Conservation (phyloP, 2,329 filamentous ascomycete species). For the Rhynchosporium secalis region DNA sequence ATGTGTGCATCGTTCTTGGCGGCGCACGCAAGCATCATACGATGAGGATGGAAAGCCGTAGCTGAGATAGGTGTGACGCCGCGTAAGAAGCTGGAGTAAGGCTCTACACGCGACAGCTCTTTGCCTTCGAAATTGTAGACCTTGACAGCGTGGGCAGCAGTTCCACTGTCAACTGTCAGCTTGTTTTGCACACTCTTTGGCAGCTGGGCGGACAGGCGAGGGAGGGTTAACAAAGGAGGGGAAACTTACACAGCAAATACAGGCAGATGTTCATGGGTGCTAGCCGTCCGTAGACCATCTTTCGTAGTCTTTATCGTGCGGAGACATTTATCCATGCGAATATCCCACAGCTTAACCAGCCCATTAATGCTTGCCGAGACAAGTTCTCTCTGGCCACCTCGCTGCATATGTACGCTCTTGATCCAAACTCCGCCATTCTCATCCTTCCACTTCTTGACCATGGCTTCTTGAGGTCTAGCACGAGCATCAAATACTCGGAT, state of each 20-base stretch:
- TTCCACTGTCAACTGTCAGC: constrained; percentile 61
- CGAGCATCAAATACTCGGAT: constrained; percentile 93
- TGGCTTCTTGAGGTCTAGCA: constrained; percentile 77
- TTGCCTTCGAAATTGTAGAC: constrained; percentile 86
- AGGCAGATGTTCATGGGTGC: constrained; percentile 92
- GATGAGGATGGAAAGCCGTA: constrained; percentile 93
- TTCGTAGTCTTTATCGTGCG: constrained; percentile 73
- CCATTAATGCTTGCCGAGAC: constrained; percentile 89
- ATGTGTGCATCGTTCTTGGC: constrained; percentile 86
- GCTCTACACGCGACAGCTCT: constrained; percentile 80
- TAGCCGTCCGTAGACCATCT: constrained; percentile 79
- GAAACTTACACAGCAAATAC: constrained; percentile 87
- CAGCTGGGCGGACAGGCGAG: constrained; percentile 1
- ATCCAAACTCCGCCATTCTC: constrained; percentile 86
- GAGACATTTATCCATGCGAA: constrained; percentile 78
- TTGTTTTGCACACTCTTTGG: background rate
- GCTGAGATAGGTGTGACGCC: constrained; percentile 81
- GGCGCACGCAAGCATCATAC: constrained; percentile 85
- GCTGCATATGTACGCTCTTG: constrained; percentile 93
- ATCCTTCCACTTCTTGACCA: constrained; percentile 97
- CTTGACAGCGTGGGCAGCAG: constrained; percentile 83
- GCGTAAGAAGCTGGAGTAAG: constrained; percentile 84
- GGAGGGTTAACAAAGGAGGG: constrained; percentile 1
- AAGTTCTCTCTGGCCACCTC: constrained; percentile 88
- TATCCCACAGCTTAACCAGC: constrained; percentile 94